These are phyloP conservation scores for Vitis amurensis DNA, from an alignment of 164 flowering plant genomes.

Conservation along the genomic window DNA sequence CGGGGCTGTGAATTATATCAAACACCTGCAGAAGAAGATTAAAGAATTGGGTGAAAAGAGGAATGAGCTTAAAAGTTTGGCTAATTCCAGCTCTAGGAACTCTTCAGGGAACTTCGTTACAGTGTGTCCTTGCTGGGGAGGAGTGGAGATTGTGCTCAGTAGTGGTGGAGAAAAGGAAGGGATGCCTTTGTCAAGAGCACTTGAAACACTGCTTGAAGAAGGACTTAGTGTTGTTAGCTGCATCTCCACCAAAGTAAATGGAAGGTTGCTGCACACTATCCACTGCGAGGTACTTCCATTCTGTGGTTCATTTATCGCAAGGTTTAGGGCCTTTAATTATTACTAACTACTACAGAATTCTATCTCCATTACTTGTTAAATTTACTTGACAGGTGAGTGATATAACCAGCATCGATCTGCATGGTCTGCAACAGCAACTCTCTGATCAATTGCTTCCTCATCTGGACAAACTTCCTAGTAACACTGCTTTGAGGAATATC, in stretches of 20 bases:
- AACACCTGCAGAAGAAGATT: conserved; percentile 22
- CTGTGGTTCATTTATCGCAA: neutral
- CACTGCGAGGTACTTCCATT: conserved; percentile 37
- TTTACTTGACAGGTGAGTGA: conserved; percentile 19
- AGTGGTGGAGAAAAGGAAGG: conserved; percentile 12
- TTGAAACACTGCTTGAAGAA: conserved; percentile 30
- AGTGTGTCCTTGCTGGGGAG: conserved; percentile 28
- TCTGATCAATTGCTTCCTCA: neutral
- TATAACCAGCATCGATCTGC: conserved; percentile 11
- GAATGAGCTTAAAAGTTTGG: conserved; percentile 25
- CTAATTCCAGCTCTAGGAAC: neutral
- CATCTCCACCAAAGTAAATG: conserved; percentile 30
- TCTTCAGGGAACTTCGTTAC: neutral
- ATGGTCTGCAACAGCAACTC: conserved; percentile 24
- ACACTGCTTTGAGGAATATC: neutral
- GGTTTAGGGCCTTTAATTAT: neutral
- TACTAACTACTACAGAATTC: too few relatives aligned
- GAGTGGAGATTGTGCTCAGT: conserved; percentile 34
- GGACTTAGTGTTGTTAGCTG: conserved; percentile 40
- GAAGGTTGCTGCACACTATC: conserved; percentile 29
- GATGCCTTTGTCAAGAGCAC: conserved; percentile 30
- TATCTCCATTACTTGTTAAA: neutral
- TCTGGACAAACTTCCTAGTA: neutral
- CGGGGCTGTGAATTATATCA: conserved; percentile 38
- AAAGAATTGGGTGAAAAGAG: conserved; percentile 22